Base-by-base conservation (phyloP, 1,284 basidiomycete genomes). In the Marasmius oreades region DNA sequence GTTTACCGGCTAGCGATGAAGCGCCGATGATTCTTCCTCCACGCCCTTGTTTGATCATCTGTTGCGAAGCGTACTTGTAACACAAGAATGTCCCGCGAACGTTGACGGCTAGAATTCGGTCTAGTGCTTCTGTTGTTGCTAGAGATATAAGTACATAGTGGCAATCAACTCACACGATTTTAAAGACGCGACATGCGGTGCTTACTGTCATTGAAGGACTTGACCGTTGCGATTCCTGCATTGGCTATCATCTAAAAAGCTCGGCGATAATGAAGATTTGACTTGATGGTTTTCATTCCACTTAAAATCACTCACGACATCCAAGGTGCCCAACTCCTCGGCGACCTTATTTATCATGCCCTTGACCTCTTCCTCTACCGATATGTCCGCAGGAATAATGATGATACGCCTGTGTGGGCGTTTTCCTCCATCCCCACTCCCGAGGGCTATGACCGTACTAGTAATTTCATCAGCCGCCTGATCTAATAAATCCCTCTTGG, bases 191-290 rank as follows among this genome's bases (percentile, higher is more conserved):
- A n/a, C n/a, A 6, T 31, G n/a, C 20, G 20, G 22, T 20, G 46
- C 53, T 22, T 20, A 58, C 57, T 52, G 7, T 55, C 43, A 33
- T 36, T 24, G 11, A 58, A 31, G 1, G 57, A 36, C 14, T 51
- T 22, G 14, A 50, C 10, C 18, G 34, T n/a, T n/a, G 47, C 28
- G 0, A 70, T 62, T 1, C 70, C 69, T 0, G 70, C 67, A 22
- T 71, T 73, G 0, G 69, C 66, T 20, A 72, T 50, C 66, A 73
- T 70, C 70, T 72, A 43, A n/a, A 51, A 14, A 20, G 16, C 2
- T 11, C 24, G 5, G 10, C 11, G 46, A 20, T 14, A 1, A 31
- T 18, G 26, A 10, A 2, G n/a, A n/a, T n/a, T n/a, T 3, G 20
- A 55, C 28, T n/a, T 16, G 24, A 5, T 2, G 23, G 18, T 18